Evolutionary conservation across 1,139 yeast genomes (phyloP).

Genomic region (Geotrichum klebahnii): DNA sequence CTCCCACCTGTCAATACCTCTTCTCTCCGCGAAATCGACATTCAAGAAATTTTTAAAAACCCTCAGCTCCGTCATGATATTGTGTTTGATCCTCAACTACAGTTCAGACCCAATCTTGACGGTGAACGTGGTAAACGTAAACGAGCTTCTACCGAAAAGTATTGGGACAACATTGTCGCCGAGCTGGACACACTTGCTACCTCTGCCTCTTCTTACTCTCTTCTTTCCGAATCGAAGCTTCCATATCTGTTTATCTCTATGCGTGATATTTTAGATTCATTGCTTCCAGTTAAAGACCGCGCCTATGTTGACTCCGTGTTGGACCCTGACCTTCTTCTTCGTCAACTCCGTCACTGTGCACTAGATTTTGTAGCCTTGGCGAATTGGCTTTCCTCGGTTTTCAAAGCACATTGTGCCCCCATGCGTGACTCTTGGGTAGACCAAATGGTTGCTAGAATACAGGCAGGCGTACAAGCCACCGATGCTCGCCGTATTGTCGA

Average conservation of each 20-base stretch:
- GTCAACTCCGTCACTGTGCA: slow-evolving; percentile 65
- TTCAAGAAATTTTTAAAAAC: slow-evolving; percentile 83
- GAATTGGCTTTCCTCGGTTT: slow-evolving; percentile 67
- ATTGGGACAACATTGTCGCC: slow-evolving; percentile 72
- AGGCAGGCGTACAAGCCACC: slow-evolving; percentile 53
- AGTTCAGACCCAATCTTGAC: slow-evolving; percentile 86
- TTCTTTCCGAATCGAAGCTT: slow-evolving; percentile 42
- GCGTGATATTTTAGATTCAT: slow-evolving; percentile 78
- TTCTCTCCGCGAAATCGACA: slow-evolving; percentile 77
- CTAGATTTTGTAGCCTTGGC: slow-evolving; percentile 67
- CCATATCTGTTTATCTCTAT: slow-evolving; percentile 71
- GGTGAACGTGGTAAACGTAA: slow-evolving; percentile 85
- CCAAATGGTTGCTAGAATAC: slow-evolving; percentile 70
- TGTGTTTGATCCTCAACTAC: slow-evolving; percentile 85
- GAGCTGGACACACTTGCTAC: slow-evolving; percentile 46
- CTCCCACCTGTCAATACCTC: slow-evolving; percentile 81
- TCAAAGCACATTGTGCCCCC: slow-evolving; percentile 88
- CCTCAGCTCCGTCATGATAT: slow-evolving; percentile 93
- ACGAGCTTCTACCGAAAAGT: slow-evolving; percentile 67
- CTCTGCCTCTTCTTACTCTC: slow-evolving; percentile 15
- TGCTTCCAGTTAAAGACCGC: slow-evolving; percentile 68
- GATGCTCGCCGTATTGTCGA: slow-evolving; percentile 60
- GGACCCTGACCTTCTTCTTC: slow-evolving; percentile 72
- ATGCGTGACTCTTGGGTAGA: slow-evolving; percentile 91
- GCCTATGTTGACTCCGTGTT: slow-evolving; percentile 64